These are phyloP conservation scores for Mortierella sp. DNA, from an alignment of 371 early-diverging fungal genomes.

Conservation along the genomic window DNA sequence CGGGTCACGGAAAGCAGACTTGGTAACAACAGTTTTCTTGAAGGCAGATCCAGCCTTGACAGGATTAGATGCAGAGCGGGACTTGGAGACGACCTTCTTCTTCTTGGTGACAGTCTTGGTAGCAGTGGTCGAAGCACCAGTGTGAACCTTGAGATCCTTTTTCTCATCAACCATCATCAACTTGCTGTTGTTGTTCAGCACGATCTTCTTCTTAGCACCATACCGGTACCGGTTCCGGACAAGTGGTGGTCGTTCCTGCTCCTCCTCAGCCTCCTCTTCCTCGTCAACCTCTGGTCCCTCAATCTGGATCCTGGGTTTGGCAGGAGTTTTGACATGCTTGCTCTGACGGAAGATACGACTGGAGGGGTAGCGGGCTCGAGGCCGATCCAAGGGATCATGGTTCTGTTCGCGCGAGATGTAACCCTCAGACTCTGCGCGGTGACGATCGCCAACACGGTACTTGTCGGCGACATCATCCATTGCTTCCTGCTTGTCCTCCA, in stretches of 20 bases:
- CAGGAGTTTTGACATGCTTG: slow-evolving; percentile 10
- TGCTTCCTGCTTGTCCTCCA: neutral
- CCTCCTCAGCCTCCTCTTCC: neutral
- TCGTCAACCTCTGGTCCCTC: neutral
- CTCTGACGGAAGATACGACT: slow-evolving; percentile 23
- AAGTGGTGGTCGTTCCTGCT: neutral
- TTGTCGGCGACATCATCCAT: neutral
- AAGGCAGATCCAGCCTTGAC: too few relatives aligned
- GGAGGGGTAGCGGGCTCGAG: slow-evolving; percentile 10
- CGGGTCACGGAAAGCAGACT: neutral
- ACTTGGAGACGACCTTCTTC: neutral
- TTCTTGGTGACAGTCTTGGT: neutral
- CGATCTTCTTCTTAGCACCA: slow-evolving; percentile 6
- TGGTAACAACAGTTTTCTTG: neutral
- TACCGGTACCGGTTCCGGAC: slow-evolving; percentile 5
- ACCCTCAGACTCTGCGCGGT: slow-evolving; percentile 3
- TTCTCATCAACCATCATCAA: neutral
- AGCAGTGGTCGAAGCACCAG: neutral
- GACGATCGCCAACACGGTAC: slow-evolving; percentile 1
- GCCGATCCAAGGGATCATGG: neutral
- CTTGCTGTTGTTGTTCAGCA: neutral
- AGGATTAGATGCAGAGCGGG: neutral
- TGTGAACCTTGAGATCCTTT: neutral
- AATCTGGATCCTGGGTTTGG: neutral
- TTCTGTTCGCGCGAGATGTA: neutral